A percentile compares a stretch with the other conserved stretches of the same genome.
These are phyloP conservation scores for Flagelloscypha sp. DNA, from an alignment of 768 basidiomycete species.

Conservation along the genomic window DNA sequence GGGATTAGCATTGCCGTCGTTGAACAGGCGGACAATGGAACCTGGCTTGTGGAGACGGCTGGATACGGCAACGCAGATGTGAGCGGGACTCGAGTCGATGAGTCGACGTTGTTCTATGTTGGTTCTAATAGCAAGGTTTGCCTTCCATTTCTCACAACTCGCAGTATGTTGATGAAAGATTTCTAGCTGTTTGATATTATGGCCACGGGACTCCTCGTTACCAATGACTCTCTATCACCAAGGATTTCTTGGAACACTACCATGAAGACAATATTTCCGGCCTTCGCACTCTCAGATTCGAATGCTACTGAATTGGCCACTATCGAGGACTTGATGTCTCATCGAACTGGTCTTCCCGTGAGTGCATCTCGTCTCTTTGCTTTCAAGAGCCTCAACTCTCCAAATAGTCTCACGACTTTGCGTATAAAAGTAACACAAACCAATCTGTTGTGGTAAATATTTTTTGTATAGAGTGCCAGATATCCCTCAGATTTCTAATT, in stretches of 20 bases:
- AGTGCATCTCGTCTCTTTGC: too few species aligned
- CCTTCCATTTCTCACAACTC: not conserved
- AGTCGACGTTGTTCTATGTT: constrained; percentile 19
- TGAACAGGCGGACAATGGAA: constrained; percentile 14
- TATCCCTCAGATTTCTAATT: too few species aligned
- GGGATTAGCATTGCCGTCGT: constrained; percentile 23
- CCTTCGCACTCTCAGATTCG: too few species aligned
- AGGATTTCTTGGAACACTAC: constrained; percentile 13
- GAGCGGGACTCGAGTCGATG: constrained; percentile 16
- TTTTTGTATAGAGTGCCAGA: too few species aligned
- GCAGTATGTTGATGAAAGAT: too few species aligned
- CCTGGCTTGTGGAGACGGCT: constrained; percentile 23
- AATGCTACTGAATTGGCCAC: too few species aligned
- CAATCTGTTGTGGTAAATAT: too few species aligned
- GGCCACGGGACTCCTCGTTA: constrained; percentile 13
- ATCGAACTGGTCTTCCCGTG: constrained; percentile 21
- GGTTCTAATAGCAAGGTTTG: constrained; percentile 24
- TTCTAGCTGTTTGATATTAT: constrained; percentile 13
- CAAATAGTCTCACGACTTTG: constrained; percentile 18
- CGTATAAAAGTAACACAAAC: too few species aligned
- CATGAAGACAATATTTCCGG: constrained; percentile 12
- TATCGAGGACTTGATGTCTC: constrained; percentile 19
- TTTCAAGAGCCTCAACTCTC: too few species aligned
- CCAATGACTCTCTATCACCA: constrained; percentile 11
- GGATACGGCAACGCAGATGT: constrained; percentile 22